Evolutionary conservation across 371 early-diverging fungal genomes (phyloP).

Genomic region (Lichtheimia hyalospora): DNA sequence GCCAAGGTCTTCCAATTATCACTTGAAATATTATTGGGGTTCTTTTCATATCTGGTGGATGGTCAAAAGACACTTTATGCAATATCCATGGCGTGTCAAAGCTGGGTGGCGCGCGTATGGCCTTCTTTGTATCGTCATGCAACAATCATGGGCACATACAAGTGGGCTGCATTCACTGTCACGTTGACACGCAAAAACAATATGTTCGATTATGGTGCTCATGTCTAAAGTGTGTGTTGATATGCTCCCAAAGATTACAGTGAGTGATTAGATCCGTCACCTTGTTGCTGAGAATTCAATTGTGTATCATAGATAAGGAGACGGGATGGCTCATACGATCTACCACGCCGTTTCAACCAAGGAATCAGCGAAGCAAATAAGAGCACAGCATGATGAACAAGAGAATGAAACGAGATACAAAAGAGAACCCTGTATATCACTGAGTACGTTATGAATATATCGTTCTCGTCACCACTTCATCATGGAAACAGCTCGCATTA

Average conservation of each 20-base stretch:
- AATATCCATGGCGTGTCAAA: conserved; percentile 46
- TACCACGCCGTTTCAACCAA: too few relatives aligned
- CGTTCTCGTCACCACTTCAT: conserved; percentile 51
- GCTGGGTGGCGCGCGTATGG: conserved; percentile 54
- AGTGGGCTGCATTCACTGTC: conserved; percentile 61
- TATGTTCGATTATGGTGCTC: conserved; percentile 30
- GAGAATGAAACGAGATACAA: too few relatives aligned
- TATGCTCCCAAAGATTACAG: conserved; percentile 14
- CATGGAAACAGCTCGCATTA: conserved; percentile 48
- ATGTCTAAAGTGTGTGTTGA: conserved; percentile 30
- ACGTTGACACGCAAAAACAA: conserved; percentile 46
- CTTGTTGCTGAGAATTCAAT: too few relatives aligned
- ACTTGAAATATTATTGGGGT: conserved; percentile 45
- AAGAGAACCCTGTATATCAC: neutral
- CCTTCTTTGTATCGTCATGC: conserved; percentile 52
- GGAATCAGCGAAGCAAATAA: too few relatives aligned
- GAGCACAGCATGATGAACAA: too few relatives aligned
- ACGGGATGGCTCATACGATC: too few relatives aligned
- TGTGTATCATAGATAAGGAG: too few relatives aligned
- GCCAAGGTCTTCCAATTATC: conserved; percentile 21
- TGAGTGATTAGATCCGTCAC: neutral
- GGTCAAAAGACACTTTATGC: conserved; percentile 38
- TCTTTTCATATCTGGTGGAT: conserved; percentile 32
- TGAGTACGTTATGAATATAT: conserved; percentile 21
- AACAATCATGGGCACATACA: conserved; percentile 48